Evolutionary conservation across 1,284 basidiomycete genomes (phyloP).

Genomic region (Golubevia sp.): DNA sequence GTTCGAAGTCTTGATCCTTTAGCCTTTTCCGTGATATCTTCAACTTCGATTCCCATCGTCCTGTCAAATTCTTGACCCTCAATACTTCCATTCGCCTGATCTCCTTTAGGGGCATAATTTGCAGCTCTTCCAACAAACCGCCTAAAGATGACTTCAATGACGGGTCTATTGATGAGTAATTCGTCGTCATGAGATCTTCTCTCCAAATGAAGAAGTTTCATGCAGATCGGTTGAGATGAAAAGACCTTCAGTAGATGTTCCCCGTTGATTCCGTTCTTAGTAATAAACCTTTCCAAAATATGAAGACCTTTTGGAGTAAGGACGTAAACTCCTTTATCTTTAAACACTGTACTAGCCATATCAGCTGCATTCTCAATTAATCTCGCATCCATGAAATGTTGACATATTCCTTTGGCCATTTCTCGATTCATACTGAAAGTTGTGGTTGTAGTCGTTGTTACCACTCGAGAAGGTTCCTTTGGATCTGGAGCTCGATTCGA

Average conservation of each 20-base stretch:
- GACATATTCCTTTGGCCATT: slow-evolving; percentile 99
- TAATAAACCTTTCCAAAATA: slow-evolving; percentile 97
- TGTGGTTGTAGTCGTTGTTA: slow-evolving; percentile 98
- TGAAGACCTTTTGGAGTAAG: slow-evolving; percentile 97
- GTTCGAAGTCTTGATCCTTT: slow-evolving; percentile 73
- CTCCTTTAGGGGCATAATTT: slow-evolving; percentile 12
- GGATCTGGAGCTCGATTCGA: slow-evolving; percentile 97
- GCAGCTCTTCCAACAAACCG: slow-evolving; percentile 76
- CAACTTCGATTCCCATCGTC: slow-evolving; percentile 63
- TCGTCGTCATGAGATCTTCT: slow-evolving; percentile 90
- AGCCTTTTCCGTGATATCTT: slow-evolving; percentile 71
- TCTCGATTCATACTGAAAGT: slow-evolving; percentile 99
- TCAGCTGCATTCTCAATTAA: slow-evolving; percentile 96
- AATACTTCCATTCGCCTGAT: no score
- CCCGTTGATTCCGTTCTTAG: slow-evolving; percentile 92
- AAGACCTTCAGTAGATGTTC: slow-evolving; percentile 91
- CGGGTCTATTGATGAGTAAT: slow-evolving; percentile 90
- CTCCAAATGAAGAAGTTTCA: slow-evolving; percentile 96
- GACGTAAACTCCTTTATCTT: slow-evolving; percentile 93
- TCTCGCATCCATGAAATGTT: slow-evolving; percentile 98
- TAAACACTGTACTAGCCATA: slow-evolving; percentile 83
- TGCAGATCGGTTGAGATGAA: slow-evolving; percentile 90
- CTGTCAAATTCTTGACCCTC: slow-evolving; percentile 60
- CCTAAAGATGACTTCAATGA: slow-evolving; percentile 92
- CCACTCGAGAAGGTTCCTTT: slow-evolving; percentile 91